Conservation (phyloP, 208 protist genomes). For the Trypanosomatidae sp. region DNA sequence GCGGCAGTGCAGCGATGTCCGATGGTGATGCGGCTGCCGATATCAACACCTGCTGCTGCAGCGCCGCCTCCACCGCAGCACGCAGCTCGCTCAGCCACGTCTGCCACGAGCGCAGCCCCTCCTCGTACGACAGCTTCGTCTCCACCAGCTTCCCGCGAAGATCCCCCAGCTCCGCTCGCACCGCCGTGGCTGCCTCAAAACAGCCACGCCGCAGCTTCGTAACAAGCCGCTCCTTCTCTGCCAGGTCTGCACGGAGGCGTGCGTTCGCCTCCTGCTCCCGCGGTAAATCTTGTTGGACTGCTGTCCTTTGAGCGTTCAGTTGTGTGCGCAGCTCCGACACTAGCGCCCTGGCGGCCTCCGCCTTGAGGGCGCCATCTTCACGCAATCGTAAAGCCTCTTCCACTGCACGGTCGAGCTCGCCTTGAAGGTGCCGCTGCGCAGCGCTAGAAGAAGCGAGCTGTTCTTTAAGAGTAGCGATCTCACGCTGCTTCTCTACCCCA, state of each 20-base stretch:
- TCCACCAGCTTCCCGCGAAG: slow-evolving; percentile 7
- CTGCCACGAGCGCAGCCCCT: slow-evolving; percentile 10
- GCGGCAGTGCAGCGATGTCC: neutral
- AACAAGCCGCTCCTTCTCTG: neutral
- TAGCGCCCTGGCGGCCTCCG: neutral
- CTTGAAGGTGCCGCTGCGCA: neutral
- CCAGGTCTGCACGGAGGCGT: slow-evolving; percentile 1
- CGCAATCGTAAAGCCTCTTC: neutral
- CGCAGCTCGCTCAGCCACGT: slow-evolving; percentile 12
- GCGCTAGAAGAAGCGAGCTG: neutral
- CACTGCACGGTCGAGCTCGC: neutral
- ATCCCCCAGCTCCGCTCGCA: slow-evolving; percentile 7
- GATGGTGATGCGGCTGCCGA: neutral
- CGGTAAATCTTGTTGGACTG: neutral
- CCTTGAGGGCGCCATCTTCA: neutral
- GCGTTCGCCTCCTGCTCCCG: neutral
- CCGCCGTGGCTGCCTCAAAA: neutral
- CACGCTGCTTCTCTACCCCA: neutral
- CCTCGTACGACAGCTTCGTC: slow-evolving; percentile 7
- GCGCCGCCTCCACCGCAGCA: neutral
- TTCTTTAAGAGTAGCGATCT: neutral
- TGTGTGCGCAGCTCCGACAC: neutral
- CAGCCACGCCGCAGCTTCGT: slow-evolving; percentile 2
- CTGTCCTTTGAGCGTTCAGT: neutral
- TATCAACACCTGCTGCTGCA: neutral